Percentiles rank a stretch among this genome's conserved stretches.
phyloP scores from a whole-genome alignment of 176 grass and related monocot species.

The Cocos nucifera region DNA sequence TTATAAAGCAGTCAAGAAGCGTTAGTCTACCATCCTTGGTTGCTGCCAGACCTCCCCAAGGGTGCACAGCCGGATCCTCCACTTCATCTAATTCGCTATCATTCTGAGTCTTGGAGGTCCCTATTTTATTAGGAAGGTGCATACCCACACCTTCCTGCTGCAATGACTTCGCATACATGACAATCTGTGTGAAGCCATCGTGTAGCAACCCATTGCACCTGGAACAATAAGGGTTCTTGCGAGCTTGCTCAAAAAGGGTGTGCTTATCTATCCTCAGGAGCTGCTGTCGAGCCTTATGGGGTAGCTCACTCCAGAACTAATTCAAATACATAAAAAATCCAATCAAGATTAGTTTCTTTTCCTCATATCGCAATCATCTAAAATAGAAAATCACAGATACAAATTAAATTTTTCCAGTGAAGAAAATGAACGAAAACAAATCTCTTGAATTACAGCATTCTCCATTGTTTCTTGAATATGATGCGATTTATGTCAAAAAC shows the following conservation, averaged over 20 bases:
- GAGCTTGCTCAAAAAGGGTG: conserved; percentile 75
- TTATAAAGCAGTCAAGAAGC: conserved; percentile 75
- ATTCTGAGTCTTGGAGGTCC: conserved; percentile 23
- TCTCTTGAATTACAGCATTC: too few relatives aligned
- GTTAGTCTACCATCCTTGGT: conserved; percentile 84
- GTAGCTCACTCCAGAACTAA: conserved; percentile 85
- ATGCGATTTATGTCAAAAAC: too few relatives aligned
- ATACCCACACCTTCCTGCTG: conserved; percentile 37
- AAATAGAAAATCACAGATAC: conserved; percentile 4
- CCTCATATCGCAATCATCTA: conserved; percentile 5
- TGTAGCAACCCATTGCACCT: conserved; percentile 85
- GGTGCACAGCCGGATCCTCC: conserved; percentile 60
- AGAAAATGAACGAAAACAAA: too few relatives aligned
- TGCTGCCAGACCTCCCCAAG: conserved; percentile 79
- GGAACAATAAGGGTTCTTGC: conserved; percentile 91
- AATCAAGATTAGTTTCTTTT: conserved; percentile 13
- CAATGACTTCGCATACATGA: conserved; percentile 64
- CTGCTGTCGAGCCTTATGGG: conserved; percentile 48
- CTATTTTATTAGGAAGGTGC: conserved; percentile 14
- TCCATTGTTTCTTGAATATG: too few relatives aligned
- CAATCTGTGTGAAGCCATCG: conserved; percentile 81
- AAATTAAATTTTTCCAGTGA: neutral
- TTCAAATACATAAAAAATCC: conserved; percentile 26
- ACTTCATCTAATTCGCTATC: conserved; percentile 30
- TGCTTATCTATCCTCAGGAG: conserved; percentile 88